Base-by-base conservation (phyloP, 768 basidiomycete genomes). In the Psilocybe azurescens region DNA sequence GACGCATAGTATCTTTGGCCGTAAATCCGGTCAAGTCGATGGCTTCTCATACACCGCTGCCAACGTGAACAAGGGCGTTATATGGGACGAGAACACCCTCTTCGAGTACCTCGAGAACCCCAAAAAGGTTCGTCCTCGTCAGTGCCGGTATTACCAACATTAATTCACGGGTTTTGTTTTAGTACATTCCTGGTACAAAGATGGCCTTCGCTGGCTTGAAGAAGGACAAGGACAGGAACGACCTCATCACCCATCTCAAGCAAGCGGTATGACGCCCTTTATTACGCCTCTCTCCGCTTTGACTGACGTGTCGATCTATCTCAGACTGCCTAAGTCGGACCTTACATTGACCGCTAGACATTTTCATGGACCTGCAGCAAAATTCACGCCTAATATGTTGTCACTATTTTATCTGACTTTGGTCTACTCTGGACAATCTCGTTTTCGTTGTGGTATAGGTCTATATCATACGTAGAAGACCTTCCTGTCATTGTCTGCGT, bases 191-290 rank as follows among this genome's bases (percentile, higher is more conserved):
- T 41, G 95, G 96, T 52, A 97, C 96, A 54, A 97, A 97, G 83
- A 98, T 98, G 96, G 96, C 95, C 60, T 98, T 97, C 70, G 95
- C 95, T 67, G 97, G 97, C 71, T 80, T 99, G 75, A 99, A 98
- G 90, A 99, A 98, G 87, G 94, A 94, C 9, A 94, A 95, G 85
- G 96, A 98, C 77, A 89, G 96, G 80, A 92, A 88, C 74, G 96
- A 99, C 80, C 89, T 99, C 71, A 85, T 98, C 72, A 87, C 95
- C 61, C 87, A 83, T 74, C 82, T 96, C 70, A 92, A 92, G 83
- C 85, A 89, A 55, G 72, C 85, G 58, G 92, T 93, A 72, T 65
- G 90, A 81, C 3, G 18, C 20, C 18, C 18, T 56, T 55, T 7
- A 20, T 9, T 7, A 9, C 10, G 53, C 16, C 32, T 16, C 13